Conservation (phyloP, 2,329 filamentous ascomycete genomes). For the Aspergillus terreus region DNA sequence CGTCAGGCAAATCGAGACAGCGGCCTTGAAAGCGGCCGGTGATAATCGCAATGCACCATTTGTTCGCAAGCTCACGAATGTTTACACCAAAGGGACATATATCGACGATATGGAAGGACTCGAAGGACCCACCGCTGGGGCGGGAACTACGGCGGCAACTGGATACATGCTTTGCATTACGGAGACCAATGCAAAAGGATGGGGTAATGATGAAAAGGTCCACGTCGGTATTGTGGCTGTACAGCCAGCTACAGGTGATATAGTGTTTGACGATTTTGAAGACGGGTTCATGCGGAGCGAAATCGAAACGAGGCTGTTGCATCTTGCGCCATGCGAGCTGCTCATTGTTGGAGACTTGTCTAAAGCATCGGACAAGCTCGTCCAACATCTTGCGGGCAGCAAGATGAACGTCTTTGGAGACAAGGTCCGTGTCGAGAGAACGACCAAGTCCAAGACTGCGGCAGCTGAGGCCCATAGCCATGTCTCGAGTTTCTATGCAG, state of each 20-base stretch:
- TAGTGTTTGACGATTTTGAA: slow-evolving; percentile 93
- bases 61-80: slow-evolving; percentile 84
- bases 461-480: slow-evolving; percentile 82
- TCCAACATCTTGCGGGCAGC: slow-evolving; percentile 83
- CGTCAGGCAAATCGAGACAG: slow-evolving; percentile 90
- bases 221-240: slow-evolving; percentile 89
- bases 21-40: slow-evolving; percentile 89
- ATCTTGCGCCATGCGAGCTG: slow-evolving; percentile 94
- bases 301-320: slow-evolving; percentile 88
- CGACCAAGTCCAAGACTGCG: slow-evolving; percentile 72
- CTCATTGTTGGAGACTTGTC: slow-evolving; percentile 88
- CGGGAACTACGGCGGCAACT: slow-evolving; percentile 58
- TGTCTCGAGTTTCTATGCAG: slow-evolving; percentile 88
- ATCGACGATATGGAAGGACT: slow-evolving; percentile 88
- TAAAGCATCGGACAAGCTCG: slow-evolving; percentile 85
- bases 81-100: slow-evolving; percentile 98
- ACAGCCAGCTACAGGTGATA: slow-evolving; percentile 90
- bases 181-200: slow-evolving; percentile 73
- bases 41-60: slow-evolving; percentile 94
- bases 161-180: slow-evolving; percentile 95
- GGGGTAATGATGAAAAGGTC: slow-evolving; percentile 87
- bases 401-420: slow-evolving; percentile 92
- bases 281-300: slow-evolving; percentile 97
- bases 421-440: slow-evolving; percentile 76
- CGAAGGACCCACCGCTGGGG: slow-evolving; percentile 54